A percentile compares a stretch with the other conserved stretches of the same genome.
Conservation (phyloP, 345 rosid genomes). For the Crucihimalaya himalaica region DNA sequence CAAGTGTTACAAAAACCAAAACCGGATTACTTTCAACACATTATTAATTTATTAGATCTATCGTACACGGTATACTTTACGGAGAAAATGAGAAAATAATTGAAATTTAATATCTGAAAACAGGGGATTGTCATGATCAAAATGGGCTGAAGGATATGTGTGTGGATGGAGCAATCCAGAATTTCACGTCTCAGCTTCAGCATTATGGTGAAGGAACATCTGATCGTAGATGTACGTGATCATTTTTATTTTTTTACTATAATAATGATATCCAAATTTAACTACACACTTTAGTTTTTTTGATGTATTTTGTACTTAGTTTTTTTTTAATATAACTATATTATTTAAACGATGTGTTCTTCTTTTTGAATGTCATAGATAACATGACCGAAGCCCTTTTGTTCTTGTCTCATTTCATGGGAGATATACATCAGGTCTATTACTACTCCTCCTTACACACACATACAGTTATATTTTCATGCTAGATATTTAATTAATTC, state of each 20-base stretch:
- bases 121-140: slow-evolving; percentile 88
- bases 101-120: background rate
- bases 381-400: slow-evolving; percentile 91
- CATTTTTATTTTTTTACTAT: background rate
- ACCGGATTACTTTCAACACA: background rate
- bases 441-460: background rate
- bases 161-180: slow-evolving; percentile 83
- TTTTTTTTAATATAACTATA: background rate
- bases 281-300: background rate
- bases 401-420: slow-evolving; percentile 92
- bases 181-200: slow-evolving; percentile 87
- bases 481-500: background rate
- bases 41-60: too few relatives aligned
- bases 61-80: too few relatives aligned
- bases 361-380: slow-evolving; percentile 47
- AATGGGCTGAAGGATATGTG: slow-evolving; percentile 65
- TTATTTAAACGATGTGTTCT: background rate
- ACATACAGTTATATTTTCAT: background rate
- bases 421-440: slow-evolving; percentile 87
- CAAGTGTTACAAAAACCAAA: background rate
- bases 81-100: background rate
- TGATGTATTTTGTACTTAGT: background rate
- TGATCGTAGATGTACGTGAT: slow-evolving; percentile 71
- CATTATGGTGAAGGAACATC: slow-evolving; percentile 81
- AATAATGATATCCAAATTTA: background rate